Conservation (phyloP, 1,139 yeast species). For the Blastobotrys ciferrii region DNA sequence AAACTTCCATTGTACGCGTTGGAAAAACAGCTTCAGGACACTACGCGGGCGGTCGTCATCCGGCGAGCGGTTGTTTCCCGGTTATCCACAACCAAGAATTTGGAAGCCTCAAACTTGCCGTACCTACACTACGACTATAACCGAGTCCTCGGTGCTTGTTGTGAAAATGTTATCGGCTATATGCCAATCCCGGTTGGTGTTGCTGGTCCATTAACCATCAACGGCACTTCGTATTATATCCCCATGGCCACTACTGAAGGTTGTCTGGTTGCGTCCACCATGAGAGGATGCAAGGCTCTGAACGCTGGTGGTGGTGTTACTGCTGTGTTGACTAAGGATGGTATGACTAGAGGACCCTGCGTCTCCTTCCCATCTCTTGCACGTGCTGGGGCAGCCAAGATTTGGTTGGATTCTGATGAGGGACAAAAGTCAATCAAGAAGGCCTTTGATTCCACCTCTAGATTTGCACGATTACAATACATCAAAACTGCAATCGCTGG, state of each 20-base stretch:
- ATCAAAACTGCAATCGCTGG: slow-evolving; percentile 97
- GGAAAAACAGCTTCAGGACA: slow-evolving; percentile 85
- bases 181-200: slow-evolving; percentile 97
- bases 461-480: slow-evolving; percentile 92
- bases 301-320: slow-evolving; percentile 96
- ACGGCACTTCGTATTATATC: slow-evolving; percentile 79
- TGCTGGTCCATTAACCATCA: slow-evolving; percentile 94
- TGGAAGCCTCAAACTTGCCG: slow-evolving; percentile 72
- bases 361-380: slow-evolving; percentile 77
- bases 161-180: slow-evolving; percentile 96
- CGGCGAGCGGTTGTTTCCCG: slow-evolving; percentile 90
- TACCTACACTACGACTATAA: slow-evolving; percentile 84
- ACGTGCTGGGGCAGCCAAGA: slow-evolving; percentile 92
- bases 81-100: slow-evolving; percentile 76
- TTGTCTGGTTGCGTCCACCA: slow-evolving; percentile 94
- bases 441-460: slow-evolving; percentile 93
- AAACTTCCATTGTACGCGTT: slow-evolving; percentile 89
- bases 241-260: slow-evolving; percentile 99
- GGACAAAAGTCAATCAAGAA: slow-evolving; percentile 79
- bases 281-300: slow-evolving; percentile 98
- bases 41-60: slow-evolving; percentile 85
- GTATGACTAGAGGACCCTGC: slow-evolving; percentile 99
- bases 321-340: slow-evolving; percentile 90
- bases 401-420: slow-evolving; percentile 94
- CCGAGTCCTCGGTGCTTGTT: slow-evolving; percentile 96